These are phyloP conservation scores for Silene coronaria DNA, from an alignment of 179 eudicot species.

Conservation along the genomic window DNA sequence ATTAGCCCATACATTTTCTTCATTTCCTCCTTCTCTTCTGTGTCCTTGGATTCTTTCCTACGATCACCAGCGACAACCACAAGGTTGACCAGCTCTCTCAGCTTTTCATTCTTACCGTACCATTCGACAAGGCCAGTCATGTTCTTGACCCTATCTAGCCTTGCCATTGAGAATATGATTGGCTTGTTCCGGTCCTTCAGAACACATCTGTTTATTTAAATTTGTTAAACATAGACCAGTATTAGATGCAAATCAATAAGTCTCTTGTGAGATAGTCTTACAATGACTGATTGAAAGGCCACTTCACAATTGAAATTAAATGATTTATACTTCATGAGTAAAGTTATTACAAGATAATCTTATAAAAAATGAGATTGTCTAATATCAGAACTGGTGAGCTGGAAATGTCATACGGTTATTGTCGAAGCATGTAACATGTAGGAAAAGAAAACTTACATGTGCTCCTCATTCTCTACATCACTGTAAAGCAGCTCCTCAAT, in stretches of 20 bases:
- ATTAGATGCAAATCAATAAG: neutral
- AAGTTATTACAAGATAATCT: neutral
- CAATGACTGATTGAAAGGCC: no score
- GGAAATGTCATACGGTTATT: neutral
- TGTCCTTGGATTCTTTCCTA: slow-evolving; percentile 64
- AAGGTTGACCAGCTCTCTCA: slow-evolving; percentile 62
- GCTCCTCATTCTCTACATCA: slow-evolving; percentile 53
- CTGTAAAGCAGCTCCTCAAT: slow-evolving; percentile 66
- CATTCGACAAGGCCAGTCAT: slow-evolving; percentile 67
- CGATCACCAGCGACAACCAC: slow-evolving; percentile 64
- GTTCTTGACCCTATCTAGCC: slow-evolving; percentile 79
- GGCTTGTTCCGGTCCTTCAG: slow-evolving; percentile 60
- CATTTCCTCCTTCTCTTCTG: slow-evolving; percentile 73
- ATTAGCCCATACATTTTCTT: slow-evolving; percentile 63
- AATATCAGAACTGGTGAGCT: neutral
- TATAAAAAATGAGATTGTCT: neutral
- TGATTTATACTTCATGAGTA: no score
- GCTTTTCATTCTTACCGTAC: slow-evolving; percentile 63
- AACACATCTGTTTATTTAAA: slow-evolving; percentile 14
- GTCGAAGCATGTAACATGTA: neutral
- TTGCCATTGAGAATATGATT: slow-evolving; percentile 83
- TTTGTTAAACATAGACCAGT: neutral
- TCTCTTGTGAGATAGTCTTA: no score
- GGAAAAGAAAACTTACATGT: slow-evolving; percentile 43
- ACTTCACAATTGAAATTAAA: no score